Evolutionary conservation across 164 flowering plant genomes (phyloP).

Genomic region (Nymphaea colorata): DNA sequence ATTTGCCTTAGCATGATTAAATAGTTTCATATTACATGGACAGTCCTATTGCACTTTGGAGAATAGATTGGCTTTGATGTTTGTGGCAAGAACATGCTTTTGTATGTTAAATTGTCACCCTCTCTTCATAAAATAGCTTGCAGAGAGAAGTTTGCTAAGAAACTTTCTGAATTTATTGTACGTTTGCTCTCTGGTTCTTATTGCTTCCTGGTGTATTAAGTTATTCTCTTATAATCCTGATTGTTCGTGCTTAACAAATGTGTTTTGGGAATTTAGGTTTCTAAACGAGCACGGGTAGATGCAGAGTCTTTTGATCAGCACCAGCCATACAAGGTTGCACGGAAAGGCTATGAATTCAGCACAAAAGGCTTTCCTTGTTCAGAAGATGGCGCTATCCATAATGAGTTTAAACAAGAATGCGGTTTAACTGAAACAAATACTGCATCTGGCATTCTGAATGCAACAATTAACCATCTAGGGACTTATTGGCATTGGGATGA

Average conservation of each 20-base stretch:
- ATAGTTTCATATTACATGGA: too few relatives aligned
- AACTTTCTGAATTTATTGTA: too few relatives aligned
- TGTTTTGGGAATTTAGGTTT: slow-evolving; percentile 33
- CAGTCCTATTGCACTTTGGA: too few relatives aligned
- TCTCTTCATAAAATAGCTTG: too few relatives aligned
- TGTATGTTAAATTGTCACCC: too few relatives aligned
- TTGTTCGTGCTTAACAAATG: not conserved
- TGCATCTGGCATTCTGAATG: slow-evolving; percentile 38
- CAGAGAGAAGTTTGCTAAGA: too few relatives aligned
- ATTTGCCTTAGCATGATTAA: too few relatives aligned
- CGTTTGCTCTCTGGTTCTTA: too few relatives aligned
- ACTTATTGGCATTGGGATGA: slow-evolving; percentile 81
- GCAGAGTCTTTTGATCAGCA: slow-evolving; percentile 55
- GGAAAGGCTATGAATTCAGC: not conserved
- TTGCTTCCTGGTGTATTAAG: not conserved
- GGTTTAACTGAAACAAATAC: slow-evolving; percentile 38
- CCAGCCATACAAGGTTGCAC: not conserved
- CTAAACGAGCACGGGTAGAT: slow-evolving; percentile 59
- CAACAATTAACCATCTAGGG: slow-evolving; percentile 43
- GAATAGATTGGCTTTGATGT: too few relatives aligned
- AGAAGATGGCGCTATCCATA: not conserved
- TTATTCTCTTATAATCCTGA: not conserved
- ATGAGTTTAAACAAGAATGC: slow-evolving; percentile 9
- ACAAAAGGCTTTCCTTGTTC: not conserved
- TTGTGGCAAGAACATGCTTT: too few relatives aligned